Evolutionary conservation across 331 rosid species (phyloP), one percentile per base, ranked within the genome.

Genomic region (Telfairia occidentalis): DNA sequence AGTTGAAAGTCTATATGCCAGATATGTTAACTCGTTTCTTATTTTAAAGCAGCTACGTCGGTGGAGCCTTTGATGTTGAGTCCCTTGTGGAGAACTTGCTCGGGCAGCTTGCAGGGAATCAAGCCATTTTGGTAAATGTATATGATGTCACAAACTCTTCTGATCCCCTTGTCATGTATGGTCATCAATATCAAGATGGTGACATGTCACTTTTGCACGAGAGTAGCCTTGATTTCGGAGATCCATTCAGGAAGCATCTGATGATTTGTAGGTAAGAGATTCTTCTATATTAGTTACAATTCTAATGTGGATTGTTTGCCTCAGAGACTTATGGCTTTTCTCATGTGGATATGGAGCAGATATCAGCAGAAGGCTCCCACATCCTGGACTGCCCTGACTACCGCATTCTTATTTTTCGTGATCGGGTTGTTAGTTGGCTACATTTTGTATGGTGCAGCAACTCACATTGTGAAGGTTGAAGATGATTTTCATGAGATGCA

Each of bases 51-150:
- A 95, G 99, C 75, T 95, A 87, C 74, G 85, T 95, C 52, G 99
- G 99, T 70, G 99, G 99, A 65, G 89, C 99, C 81, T 95, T 95
- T 85, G 99, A 95, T 77, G 92, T 95, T 24, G 97, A 95, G 86
- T 87, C 97, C 76, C 97, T 95, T 0, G 99, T 95, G 87, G 99
- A 95, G 87, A 92, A 92, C 88, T 89, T 95, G 75, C 99, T 95
- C 0, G 92, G 99, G 72, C 99, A 95, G 83, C 97, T 95, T 78
- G 97, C 97, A 55, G 99, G 96, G 55, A 83, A 92, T 80, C 96
- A 95, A 76, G 97, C 87, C 15, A 87, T 95, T 78, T 87, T 92
- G 89, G 99, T 95, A 19, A 82, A 92, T 24, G 99, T 92, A 49
- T 92, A 84, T 65, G 99, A 95, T 82, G 73, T 95, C 83, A 95